Base-by-base conservation (phyloP, 176 grass and related monocot species). In the Oryza officinalis region DNA sequence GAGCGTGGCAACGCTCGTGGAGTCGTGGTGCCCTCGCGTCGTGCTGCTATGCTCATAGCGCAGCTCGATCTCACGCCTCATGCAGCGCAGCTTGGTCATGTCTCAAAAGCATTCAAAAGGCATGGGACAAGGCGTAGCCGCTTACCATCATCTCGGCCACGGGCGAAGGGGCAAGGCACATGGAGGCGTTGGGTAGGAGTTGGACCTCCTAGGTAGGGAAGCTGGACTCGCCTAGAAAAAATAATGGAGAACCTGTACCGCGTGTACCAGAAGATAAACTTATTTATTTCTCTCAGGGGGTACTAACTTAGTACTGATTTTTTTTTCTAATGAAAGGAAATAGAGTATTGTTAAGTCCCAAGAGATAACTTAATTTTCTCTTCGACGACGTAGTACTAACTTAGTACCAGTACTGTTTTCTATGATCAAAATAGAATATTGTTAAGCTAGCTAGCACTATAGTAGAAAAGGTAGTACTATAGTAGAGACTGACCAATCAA, bases 81-180 rank as follows among this genome's bases (percentile, higher is more conserved):
- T 41, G 38, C 35, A 50, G 14, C 15, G 47, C 14, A 50, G 47
- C 15, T 17, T 14, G 47, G 6, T 50, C 47, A 6, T 17, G 17
- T 20, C 49, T 6, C 49, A 54, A 54, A 54, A 54, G 50, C 50
- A 17, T 54, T n/a, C 52, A n/a, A 57, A 54, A 6, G 52, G 20
- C 52, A 57, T 57, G 18, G 20, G 50, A 0, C 17, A 54, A 5
- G 18, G 4, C 18, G 50, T 18, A 8, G 18, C 18, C 20, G 13
- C 50, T 54, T 54, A 54, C 45, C 32, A 71, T 45, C 82, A 77
- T 69, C 74, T 77, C 65, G 74, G 22, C 33, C 50, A 63, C 6
- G 22, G 68, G 22, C 2, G 18, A 10, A 8, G 37, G 13, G 11
- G 11, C 8, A 47, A 43, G 20, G n/a, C 38, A 43, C 74, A 45